Percentiles rank a stretch among this genome's conserved stretches.
phyloP scores from a whole-genome alignment of 148 eudicot genomes.

The Cornus florida region DNA sequence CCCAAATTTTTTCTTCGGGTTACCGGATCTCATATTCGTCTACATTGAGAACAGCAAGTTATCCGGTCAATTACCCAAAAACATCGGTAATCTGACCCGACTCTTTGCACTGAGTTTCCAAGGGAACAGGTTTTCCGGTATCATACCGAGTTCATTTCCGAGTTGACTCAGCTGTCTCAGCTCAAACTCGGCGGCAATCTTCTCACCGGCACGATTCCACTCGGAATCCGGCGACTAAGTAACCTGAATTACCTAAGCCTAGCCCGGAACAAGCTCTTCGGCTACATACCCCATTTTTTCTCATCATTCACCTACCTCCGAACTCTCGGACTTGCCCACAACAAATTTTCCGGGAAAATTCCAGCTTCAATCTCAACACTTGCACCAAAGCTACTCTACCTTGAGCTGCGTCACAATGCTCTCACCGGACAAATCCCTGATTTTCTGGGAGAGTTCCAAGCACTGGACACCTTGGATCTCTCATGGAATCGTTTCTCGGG shows the following conservation, averaged over 20 bases:
- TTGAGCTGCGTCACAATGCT: slow-evolving; percentile 41
- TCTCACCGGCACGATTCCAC: slow-evolving; percentile 41
- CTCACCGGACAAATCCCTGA: slow-evolving; percentile 47
- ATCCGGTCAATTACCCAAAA: slow-evolving; percentile 44
- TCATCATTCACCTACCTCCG: slow-evolving; percentile 30
- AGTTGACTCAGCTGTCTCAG: slow-evolving; percentile 32
- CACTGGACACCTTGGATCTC: slow-evolving; percentile 47
- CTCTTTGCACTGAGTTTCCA: slow-evolving; percentile 25
- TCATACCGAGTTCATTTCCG: slow-evolving; percentile 45
- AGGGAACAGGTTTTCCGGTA: slow-evolving; percentile 38
- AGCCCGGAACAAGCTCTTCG: slow-evolving; percentile 34
- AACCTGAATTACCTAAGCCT: slow-evolving; percentile 23
- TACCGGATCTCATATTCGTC: slow-evolving; percentile 22
- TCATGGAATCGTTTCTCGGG: slow-evolving; percentile 46
- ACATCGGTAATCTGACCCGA: slow-evolving; percentile 29
- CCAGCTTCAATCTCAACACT: slow-evolving; percentile 33
- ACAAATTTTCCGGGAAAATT: slow-evolving; percentile 44
- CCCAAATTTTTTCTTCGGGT: slow-evolving; percentile 23
- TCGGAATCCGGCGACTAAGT: slow-evolving; percentile 28
- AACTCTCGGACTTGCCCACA: slow-evolving; percentile 25
- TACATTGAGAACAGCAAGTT: slow-evolving; percentile 41
- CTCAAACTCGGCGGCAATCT: slow-evolving; percentile 42
- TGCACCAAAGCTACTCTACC: slow-evolving; percentile 22
- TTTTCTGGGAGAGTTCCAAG: slow-evolving; percentile 42
- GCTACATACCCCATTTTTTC: slow-evolving; percentile 46